These are phyloP conservation scores for Dendrobium catenatum DNA, from an alignment of 106 monocot species.

Conservation along the genomic window DNA sequence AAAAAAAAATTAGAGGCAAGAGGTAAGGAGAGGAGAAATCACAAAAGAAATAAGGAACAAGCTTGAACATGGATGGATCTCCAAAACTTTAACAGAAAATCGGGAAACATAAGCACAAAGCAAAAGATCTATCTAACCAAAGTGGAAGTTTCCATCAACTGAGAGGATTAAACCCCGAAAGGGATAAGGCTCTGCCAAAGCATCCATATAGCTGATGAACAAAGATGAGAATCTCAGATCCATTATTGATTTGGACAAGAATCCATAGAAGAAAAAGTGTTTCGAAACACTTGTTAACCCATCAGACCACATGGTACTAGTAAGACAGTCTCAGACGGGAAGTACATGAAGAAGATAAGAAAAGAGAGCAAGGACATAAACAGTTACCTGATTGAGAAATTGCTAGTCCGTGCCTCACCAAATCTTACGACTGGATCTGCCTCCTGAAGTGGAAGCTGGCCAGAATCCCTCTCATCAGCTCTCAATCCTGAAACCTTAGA, in stretches of 20 bases:
- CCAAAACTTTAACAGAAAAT: neutral
- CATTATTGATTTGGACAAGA: neutral
- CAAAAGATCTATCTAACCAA: neutral
- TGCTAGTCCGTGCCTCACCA: constrained; percentile 26
- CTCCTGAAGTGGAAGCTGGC: constrained; percentile 16
- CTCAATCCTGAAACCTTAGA: constrained; percentile 19
- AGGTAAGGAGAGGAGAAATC: neutral
- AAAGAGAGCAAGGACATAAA: neutral
- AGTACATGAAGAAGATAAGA: neutral
- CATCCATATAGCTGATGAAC: constrained; percentile 7
- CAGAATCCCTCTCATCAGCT: constrained; percentile 39
- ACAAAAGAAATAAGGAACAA: neutral
- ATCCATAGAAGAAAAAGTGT: neutral
- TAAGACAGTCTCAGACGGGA: neutral
- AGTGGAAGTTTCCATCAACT: neutral
- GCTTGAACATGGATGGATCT: neutral
- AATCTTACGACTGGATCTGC: constrained; percentile 25
- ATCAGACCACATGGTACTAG: constrained; percentile 5
- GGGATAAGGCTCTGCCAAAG: neutral
- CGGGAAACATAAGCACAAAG: neutral
- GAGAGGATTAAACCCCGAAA: neutral
- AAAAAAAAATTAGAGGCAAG: neutral
- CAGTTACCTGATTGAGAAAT: constrained; percentile 77
- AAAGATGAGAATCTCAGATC: constrained; percentile 4
- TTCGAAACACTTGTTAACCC: neutral